A percentile compares a stretch with the other conserved stretches of the same genome.
Evolutionary conservation across 1,284 basidiomycete genomes (phyloP).

Genomic region (Leccinum fuscescens): DNA sequence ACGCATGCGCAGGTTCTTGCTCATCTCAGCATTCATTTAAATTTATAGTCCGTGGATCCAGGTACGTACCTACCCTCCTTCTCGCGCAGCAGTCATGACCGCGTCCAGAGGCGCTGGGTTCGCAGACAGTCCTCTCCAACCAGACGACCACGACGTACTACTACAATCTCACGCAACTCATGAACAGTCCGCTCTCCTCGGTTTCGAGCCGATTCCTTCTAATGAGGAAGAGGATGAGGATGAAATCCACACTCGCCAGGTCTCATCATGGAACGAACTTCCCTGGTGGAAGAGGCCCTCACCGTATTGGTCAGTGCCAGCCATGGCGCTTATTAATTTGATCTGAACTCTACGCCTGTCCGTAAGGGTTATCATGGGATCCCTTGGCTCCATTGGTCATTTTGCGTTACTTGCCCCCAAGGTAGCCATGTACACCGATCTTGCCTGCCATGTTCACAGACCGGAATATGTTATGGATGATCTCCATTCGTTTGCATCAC

Average conservation of each 20-base stretch:
- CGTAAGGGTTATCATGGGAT: slow-evolving; percentile 49
- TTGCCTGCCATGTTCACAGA: too few species aligned
- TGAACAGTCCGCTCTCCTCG: slow-evolving; percentile 37
- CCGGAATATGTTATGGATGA: too few species aligned
- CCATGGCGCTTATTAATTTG: not conserved
- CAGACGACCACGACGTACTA: slow-evolving; percentile 37
- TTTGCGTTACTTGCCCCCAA: too few species aligned
- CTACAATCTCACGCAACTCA: slow-evolving; percentile 36
- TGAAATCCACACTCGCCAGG: slow-evolving; percentile 29
- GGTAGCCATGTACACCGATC: too few species aligned
- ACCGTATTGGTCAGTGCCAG: slow-evolving; percentile 52
- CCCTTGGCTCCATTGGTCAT: too few species aligned
- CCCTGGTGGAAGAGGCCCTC: slow-evolving; percentile 74
- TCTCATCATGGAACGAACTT: slow-evolving; percentile 29
- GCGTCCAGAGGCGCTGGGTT: not conserved
- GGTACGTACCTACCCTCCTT: not conserved
- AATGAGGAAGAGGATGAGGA: slow-evolving; percentile 22
- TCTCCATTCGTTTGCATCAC: not conserved
- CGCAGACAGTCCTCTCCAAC: slow-evolving; percentile 29
- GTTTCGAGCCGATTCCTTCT: too few species aligned
- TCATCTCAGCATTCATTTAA: not conserved
- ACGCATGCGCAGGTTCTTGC: too few species aligned
- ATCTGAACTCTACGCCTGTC: slow-evolving; percentile 1
- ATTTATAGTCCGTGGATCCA: not conserved
- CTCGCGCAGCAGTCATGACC: slow-evolving; percentile 13